phyloP scores from a whole-genome alignment of 805 yeast species.

The Sporopachydermia quercuum region DNA sequence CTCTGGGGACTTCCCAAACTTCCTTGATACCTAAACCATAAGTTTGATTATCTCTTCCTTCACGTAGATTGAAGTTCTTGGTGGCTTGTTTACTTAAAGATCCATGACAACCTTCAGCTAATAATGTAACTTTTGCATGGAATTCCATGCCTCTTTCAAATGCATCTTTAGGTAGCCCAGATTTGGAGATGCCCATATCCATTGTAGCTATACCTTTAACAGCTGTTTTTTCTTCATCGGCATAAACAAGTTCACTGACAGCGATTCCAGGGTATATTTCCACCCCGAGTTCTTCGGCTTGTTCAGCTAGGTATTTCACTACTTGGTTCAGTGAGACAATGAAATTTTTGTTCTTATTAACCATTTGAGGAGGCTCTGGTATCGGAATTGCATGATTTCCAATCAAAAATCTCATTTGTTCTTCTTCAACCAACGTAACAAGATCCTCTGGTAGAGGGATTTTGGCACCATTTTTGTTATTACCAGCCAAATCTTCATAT shows the following conservation, averaged over 20 bases:
- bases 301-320: slow-evolving; percentile 67
- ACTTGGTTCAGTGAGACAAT: slow-evolving; percentile 75
- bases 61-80: slow-evolving; percentile 50
- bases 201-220: slow-evolving; percentile 88
- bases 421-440: slow-evolving; percentile 60
- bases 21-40: slow-evolving; percentile 95
- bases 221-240: slow-evolving; percentile 30
- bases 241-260: slow-evolving; percentile 37
- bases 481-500: slow-evolving; percentile 21
- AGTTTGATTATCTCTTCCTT: slow-evolving; percentile 59
- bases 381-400: slow-evolving; percentile 45
- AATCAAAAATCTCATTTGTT: slow-evolving; percentile 60
- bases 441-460: slow-evolving; percentile 69
- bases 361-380: slow-evolving; percentile 91
- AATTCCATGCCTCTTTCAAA: slow-evolving; percentile 97
- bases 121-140: slow-evolving; percentile 73
- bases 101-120: slow-evolving; percentile 99
- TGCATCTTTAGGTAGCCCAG: slow-evolving; percentile 64
- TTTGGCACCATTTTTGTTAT: slow-evolving; percentile 29
- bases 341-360: slow-evolving; percentile 66
- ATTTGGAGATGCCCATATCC: slow-evolving; percentile 72
- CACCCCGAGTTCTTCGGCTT: slow-evolving; percentile 88
- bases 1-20: slow-evolving; percentile 88
- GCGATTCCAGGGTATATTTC: slow-evolving; percentile 87
- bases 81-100: slow-evolving; percentile 72